Evolutionary conservation across 2,329 filamentous ascomycete genomes (phyloP).

Genomic region (Alternaria longipes): DNA sequence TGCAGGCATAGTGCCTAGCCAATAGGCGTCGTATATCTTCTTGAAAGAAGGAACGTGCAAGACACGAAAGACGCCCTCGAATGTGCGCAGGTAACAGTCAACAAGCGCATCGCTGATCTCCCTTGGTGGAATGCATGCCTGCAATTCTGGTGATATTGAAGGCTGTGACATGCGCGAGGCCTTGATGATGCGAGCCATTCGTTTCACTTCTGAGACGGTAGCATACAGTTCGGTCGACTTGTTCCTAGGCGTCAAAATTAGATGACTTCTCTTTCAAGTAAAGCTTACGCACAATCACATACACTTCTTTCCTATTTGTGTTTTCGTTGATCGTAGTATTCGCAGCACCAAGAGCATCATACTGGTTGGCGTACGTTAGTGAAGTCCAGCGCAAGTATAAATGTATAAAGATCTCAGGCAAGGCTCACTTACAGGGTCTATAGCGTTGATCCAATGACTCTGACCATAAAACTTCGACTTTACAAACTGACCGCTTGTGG

Average conservation of each 20-base stretch:
- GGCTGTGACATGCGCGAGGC: conserved; percentile 49
- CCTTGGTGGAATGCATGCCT: conserved; percentile 57
- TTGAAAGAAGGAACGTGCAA: conserved; percentile 62
- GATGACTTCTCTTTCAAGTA: not conserved
- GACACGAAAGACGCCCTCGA: conserved; percentile 59
- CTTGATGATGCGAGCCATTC: conserved; percentile 63
- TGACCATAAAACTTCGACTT: conserved; percentile 66
- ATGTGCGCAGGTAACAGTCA: conserved; percentile 60
- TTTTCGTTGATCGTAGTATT: conserved; percentile 44
- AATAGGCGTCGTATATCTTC: conserved; percentile 61
- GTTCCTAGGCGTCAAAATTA: conserved; percentile 9
- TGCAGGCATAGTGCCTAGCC: conserved; percentile 52
- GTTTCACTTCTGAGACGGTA: conserved; percentile 57
- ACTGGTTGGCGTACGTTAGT: conserved; percentile 15
- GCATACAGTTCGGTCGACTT: conserved; percentile 35
- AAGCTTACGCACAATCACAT: not conserved
- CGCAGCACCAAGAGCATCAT: conserved; percentile 26
- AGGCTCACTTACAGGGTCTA: conserved; percentile 39
- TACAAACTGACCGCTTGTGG: conserved; percentile 36
- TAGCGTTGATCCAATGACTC: conserved; percentile 59
- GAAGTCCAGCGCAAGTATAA: too few relatives aligned
- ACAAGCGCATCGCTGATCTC: conserved; percentile 58
- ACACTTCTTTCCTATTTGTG: conserved; percentile 51
- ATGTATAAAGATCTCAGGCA: not conserved
- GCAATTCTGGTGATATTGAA: conserved; percentile 55